phyloP scores from a whole-genome alignment of 805 yeast species.

The Candida berthetii region DNA sequence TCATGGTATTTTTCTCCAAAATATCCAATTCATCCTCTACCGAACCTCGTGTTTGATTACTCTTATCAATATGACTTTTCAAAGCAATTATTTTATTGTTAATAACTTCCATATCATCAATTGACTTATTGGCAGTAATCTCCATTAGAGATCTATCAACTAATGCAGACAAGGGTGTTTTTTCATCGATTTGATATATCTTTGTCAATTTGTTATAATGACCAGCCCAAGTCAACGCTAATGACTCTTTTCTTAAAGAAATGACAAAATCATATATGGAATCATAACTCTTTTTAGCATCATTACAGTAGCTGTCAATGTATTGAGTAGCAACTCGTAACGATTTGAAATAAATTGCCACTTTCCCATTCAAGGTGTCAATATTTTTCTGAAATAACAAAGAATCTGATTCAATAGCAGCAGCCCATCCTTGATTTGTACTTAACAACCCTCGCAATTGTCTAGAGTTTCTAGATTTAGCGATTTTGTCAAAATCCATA shows the following conservation, averaged over 20 bases:
- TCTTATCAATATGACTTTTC: slow-evolving; percentile 27
- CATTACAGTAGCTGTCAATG: slow-evolving; percentile 39
- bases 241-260: slow-evolving; percentile 34
- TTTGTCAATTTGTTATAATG: slow-evolving; percentile 5
- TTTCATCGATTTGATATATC: slow-evolving; percentile 3
- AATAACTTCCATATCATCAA: slow-evolving; percentile 12
- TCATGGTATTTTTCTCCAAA: slow-evolving; percentile 31
- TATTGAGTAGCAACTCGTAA: slow-evolving; percentile 43
- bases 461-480: slow-evolving; percentile 13
- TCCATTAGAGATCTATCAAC: slow-evolving; percentile 21
- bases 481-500: slow-evolving; percentile 11
- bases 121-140: slow-evolving; percentile 14
- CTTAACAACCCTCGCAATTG: slow-evolving; percentile 28
- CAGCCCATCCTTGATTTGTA: slow-evolving; percentile 45
- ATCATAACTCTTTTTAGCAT: slow-evolving; percentile 40
- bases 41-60: slow-evolving; percentile 26
- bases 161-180: slow-evolving; percentile 7
- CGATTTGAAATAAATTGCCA: slow-evolving; percentile 37
- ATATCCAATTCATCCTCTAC: slow-evolving; percentile 36
- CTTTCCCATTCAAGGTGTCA: slow-evolving; percentile 24
- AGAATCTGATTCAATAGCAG: slow-evolving; percentile 37
- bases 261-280: slow-evolving; percentile 29
- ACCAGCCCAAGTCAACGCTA: slow-evolving; percentile 19
- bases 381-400: slow-evolving; percentile 24
- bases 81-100: slow-evolving; percentile 19